Percentiles rank a stretch among this genome's conserved stretches.
Conservation (phyloP, 2,329 filamentous ascomycete species). For the Zymoseptoria brevis region DNA sequence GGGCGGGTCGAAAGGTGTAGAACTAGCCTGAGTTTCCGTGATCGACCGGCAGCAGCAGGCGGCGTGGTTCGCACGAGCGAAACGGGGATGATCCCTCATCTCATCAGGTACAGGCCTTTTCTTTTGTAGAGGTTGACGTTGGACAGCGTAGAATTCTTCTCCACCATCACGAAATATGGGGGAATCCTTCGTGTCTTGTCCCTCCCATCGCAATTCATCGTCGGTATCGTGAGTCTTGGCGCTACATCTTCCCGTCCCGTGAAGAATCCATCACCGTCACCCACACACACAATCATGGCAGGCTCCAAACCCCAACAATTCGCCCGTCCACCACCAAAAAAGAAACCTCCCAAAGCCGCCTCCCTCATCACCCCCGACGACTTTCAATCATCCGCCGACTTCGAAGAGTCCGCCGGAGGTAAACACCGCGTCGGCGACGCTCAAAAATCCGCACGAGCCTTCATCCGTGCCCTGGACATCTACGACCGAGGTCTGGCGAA, state of each 20-base stretch:
- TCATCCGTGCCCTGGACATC: conserved; percentile 55
- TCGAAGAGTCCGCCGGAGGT: conserved; percentile 62
- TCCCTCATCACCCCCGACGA: conserved; percentile 56
- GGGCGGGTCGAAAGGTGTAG: too few relatives aligned
- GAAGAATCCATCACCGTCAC: not conserved
- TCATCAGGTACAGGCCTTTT: too few relatives aligned
- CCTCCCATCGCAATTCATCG: too few relatives aligned
- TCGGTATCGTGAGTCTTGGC: too few relatives aligned
- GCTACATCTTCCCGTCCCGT: too few relatives aligned
- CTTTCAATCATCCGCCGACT: conserved; percentile 55
- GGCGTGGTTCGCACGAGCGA: too few relatives aligned
- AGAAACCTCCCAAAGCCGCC: conserved; percentile 32
- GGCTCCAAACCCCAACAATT: conserved; percentile 25
- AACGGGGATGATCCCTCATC: not conserved
- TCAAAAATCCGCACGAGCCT: conserved; percentile 55
- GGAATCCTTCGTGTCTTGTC: too few relatives aligned
- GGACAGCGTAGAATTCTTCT: too few relatives aligned
- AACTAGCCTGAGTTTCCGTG: too few relatives aligned
- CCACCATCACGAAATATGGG: too few relatives aligned
- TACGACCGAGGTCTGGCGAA: conserved; percentile 57
- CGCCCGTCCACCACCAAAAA: conserved; percentile 24
- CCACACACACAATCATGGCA: conserved; percentile 16
- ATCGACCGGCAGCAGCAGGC: too few relatives aligned
- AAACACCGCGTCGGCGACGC: conserved; percentile 68
- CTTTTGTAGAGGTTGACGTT: too few relatives aligned